Evolutionary conservation across 1,139 yeast genomes (phyloP), one percentile per base, ranked within the genome.

Genomic region (Geotrichum histeridarum): DNA sequence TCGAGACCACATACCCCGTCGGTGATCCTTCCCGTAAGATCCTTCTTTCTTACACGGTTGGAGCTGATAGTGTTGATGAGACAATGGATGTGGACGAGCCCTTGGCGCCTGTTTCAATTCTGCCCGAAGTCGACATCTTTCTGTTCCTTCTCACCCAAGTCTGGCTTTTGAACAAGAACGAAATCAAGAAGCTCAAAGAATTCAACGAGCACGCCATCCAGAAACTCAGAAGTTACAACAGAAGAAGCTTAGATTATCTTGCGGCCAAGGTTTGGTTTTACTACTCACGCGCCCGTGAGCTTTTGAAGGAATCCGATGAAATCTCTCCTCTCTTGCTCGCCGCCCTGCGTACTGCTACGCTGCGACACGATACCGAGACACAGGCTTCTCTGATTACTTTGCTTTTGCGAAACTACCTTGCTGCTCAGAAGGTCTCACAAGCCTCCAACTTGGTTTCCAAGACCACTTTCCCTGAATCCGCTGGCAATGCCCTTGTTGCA

Each of bases 211-310:
- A 77, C 59, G 78, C 86, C 15, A 77, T 93, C 49, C 70, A 70
- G 12, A 75, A 83, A 35, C 72, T 89, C 67, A 77, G 79, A 56
- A 70, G 77, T 18, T 85, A 84, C 72, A 90, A 90, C 70, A 81
- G 88, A 61, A 81, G 98, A 62, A 81, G 95, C 2, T 74, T 93
- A 61, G 99, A 94, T 70, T 82, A 86, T 64, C 79, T 94, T 59
- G 84, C 84, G 60, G 94, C 98, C 12, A 93, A 91, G 70, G 78
- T 87, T 59, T 94, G 99, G 98, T 94, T 91, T 69, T 93, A 89
- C 73, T 80, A 89, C 61, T 79, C 85, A 48, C 81, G 96, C 70
- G 81, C 91, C 4, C 82, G 83, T 61, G 99, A 93, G 72, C 73
- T 84, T 58, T 67, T 75, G 44, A 78, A 78, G 49, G 60, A 84